phyloP scores from a whole-genome alignment of 2,329 filamentous ascomycete species.

The Claviceps sp. region DNA sequence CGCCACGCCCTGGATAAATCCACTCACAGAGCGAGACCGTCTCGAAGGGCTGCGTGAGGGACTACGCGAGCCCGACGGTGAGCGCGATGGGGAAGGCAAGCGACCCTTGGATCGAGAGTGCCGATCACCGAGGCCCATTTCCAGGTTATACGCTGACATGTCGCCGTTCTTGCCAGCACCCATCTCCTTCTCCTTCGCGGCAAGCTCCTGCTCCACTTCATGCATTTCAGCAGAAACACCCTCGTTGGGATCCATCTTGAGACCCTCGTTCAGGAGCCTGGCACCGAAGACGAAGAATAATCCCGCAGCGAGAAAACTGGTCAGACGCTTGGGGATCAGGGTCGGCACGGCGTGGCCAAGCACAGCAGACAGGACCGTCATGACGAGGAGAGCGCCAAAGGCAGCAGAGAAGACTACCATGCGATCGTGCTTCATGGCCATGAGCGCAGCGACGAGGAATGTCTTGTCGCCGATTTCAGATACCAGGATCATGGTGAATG shows the following conservation, averaged over 20 bases:
- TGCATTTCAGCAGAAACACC: constrained; percentile 96
- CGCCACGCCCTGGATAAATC: constrained; percentile 50
- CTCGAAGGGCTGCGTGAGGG: constrained; percentile 42
- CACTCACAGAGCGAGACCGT: constrained; percentile 23
- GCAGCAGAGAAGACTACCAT: constrained; percentile 89
- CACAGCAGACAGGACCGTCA: constrained; percentile 89
- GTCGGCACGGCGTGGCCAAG: constrained; percentile 86
- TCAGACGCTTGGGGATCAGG: constrained; percentile 79
- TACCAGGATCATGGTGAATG: constrained; percentile 92
- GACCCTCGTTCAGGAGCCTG: constrained; percentile 72
- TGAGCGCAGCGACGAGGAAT: constrained; percentile 89
- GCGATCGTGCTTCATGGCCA: constrained; percentile 97
- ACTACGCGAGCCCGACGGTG: constrained; percentile 58
- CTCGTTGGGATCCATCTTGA: constrained; percentile 78
- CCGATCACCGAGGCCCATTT: constrained; percentile 60
- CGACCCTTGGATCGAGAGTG: constrained; percentile 63
- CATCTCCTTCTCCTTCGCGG: constrained; percentile 79
- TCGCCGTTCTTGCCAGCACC: constrained; percentile 40
- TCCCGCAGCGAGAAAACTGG: constrained; percentile 70
- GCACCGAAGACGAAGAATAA: constrained; percentile 85
- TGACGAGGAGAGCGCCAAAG: constrained; percentile 79
- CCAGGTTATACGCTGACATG: constrained; percentile 57
- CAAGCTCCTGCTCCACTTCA: constrained; percentile 86
- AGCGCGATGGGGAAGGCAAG: constrained; percentile 67
- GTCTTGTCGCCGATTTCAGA: constrained; percentile 98